Base-by-base conservation (phyloP, 495 filamentous ascomycete species). In the Friedmanniomyces endolithicus region DNA sequence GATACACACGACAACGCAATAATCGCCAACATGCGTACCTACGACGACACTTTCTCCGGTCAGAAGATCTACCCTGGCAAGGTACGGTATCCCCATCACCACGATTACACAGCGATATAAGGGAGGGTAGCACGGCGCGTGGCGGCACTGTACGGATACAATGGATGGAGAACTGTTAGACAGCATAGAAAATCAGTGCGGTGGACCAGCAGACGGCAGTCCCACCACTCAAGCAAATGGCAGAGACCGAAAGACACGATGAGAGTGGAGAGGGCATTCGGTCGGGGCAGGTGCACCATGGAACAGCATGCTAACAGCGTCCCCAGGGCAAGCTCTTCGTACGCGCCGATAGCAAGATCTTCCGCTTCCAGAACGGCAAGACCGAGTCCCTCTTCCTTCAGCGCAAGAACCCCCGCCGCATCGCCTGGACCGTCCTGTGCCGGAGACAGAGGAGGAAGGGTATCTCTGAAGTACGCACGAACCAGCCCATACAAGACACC, bases 291-390 rank as follows among this genome's bases (percentile, higher is more conserved):
- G 11, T 11, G 8, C 12, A 16, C n/a, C 3, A 23, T 47, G 23
- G 2, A 34, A 50, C 16, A 17, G 25, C 24, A 50, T 29, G 34
- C 48, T 52, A 33, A 57, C 45, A 11, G 11, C 17, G n/a, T 27
- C n/a, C 40, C 52, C 61, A 96, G 90, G 90, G 90, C 77, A 97
- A 97, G 78, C 84, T 99, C 75, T 99, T 87, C 78, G 77, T 99
- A 79, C 87, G 92, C 76, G 88, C 89, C 69, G 92, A 99, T 81
- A 95, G 87, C 88, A 99, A 96, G 81, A 83, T 97, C 81, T 99
- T 99, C 83, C 88, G 92, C 68, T 99, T 99, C 85, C 87, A 94
- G 75, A 97, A 94, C 75, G 90, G 92, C 80, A 99, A 99, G 79
- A 90, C 89, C 79, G 94, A 99, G 76, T 94, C 87, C 61, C 86